A percentile compares a stretch with the other conserved stretches of the same genome.
Evolutionary conservation across 2,329 filamentous ascomycete species (phyloP).

Genomic region (Pseudogymnoascus sp.): DNA sequence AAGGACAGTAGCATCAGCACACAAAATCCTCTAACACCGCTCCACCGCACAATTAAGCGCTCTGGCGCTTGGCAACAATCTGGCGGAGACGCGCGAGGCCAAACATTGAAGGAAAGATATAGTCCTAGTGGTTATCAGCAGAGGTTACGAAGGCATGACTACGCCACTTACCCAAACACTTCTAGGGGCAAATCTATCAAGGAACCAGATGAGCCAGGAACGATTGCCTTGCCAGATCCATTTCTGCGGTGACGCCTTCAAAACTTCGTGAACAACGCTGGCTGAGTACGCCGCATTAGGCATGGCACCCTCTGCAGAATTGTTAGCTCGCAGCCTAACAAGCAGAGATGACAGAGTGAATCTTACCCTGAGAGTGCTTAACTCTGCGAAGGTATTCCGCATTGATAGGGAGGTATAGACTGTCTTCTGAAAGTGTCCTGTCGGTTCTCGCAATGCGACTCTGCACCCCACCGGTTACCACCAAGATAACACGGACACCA

Average conservation of each 20-base stretch:
- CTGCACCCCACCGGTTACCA: slow-evolving; percentile 12
- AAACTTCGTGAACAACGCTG: slow-evolving; percentile 16
- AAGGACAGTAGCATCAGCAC: neutral
- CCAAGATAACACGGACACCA: slow-evolving; percentile 10
- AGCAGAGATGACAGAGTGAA: neutral
- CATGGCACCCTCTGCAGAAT: neutral
- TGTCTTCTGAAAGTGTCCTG: slow-evolving; percentile 2
- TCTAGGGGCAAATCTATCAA: neutral
- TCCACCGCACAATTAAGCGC: neutral
- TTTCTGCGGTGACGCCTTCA: slow-evolving; percentile 15
- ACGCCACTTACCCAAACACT: neutral
- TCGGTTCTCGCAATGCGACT: slow-evolving; percentile 9
- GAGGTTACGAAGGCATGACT: neutral
- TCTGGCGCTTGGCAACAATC: neutral
- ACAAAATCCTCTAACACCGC: neutral
- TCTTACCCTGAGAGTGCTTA: neutral
- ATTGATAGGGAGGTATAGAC: slow-evolving; percentile 9
- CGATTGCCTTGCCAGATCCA: slow-evolving; percentile 20
- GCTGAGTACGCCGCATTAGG: slow-evolving; percentile 19
- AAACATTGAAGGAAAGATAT: slow-evolving; percentile 10
- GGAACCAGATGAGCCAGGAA: slow-evolving; percentile 10
- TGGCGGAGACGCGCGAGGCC: neutral
- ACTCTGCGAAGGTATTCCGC: neutral
- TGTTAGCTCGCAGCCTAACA: neutral
- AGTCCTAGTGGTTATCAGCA: neutral